These are phyloP conservation scores for Trichoderma arundinaceum DNA, from an alignment of 2,329 filamentous ascomycete species.

Conservation along the genomic window DNA sequence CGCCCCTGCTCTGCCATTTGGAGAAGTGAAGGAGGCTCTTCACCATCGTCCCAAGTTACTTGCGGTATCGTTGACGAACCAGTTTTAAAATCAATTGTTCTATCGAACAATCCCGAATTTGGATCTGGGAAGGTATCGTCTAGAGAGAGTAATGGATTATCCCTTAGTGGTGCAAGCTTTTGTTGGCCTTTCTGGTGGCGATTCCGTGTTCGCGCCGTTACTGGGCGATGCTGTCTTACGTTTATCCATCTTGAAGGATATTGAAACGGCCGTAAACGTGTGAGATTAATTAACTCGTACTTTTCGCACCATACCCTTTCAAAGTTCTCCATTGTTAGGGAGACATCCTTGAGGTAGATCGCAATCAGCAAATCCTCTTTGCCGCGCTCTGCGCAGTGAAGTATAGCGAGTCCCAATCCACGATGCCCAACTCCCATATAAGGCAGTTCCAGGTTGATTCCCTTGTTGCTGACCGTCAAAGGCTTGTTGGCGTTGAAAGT, in stretches of 20 bases:
- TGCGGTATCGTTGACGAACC: not conserved
- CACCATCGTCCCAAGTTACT: not conserved
- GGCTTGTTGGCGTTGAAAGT: not conserved
- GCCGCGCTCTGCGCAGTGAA: constrained; percentile 12
- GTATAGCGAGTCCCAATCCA: constrained; percentile 3
- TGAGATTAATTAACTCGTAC: constrained; percentile 4
- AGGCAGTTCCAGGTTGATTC: constrained; percentile 1
- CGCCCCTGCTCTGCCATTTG: not conserved
- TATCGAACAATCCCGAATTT: not conserved
- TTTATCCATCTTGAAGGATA: constrained; percentile 15
- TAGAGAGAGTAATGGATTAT: not conserved
- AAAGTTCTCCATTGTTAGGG: constrained; percentile 23
- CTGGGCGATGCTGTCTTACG: not conserved
- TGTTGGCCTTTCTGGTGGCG: not conserved
- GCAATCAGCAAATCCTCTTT: constrained; percentile 6
- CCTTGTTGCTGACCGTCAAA: constrained; percentile 8
- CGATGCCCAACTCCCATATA: constrained; percentile 18
- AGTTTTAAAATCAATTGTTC: not conserved
- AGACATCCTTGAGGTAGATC: constrained; percentile 15
- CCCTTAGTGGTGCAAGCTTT: not conserved
- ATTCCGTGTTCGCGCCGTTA: not conserved
- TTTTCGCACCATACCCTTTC: constrained; percentile 10
- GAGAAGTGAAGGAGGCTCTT: not conserved
- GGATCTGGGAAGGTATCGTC: not conserved
- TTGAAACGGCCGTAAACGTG: constrained; percentile 4